A percentile compares a stretch with the other conserved stretches of the same genome.
phyloP scores from a whole-genome alignment of 805 yeast species.

The Millerozyma acaciae region DNA sequence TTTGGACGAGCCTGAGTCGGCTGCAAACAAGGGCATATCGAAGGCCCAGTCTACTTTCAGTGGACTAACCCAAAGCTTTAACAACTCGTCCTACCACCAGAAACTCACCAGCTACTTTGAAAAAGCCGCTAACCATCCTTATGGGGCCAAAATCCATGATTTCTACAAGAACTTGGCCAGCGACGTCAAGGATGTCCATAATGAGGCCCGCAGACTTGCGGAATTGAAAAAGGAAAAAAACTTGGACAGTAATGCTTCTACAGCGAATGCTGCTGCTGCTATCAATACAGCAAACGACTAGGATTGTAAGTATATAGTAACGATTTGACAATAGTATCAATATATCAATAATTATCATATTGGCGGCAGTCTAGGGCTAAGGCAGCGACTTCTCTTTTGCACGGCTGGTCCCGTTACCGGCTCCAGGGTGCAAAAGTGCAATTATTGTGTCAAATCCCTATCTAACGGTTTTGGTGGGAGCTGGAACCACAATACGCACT shows the following conservation, averaged over 20 bases:
- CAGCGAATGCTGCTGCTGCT: conserved; percentile 7
- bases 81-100: conserved; percentile 28
- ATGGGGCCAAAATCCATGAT: conserved; percentile 57
- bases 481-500: too few species aligned
- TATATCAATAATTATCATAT: too few species aligned
- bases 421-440: too few species aligned
- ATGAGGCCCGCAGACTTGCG: conserved; percentile 69
- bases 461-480: too few species aligned
- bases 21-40: conserved; percentile 28
- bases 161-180: conserved; percentile 55
- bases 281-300: conserved; percentile 7
- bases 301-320: too few species aligned
- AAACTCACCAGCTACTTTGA: conserved; percentile 45
- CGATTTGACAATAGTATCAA: neutral
- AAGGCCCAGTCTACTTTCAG: conserved; percentile 41
- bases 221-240: conserved; percentile 45
- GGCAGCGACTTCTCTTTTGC: too few species aligned
- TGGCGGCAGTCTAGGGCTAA: too few species aligned
- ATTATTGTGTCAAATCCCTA: too few species aligned
- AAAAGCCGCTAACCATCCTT: conserved; percentile 40
- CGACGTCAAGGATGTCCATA: conserved; percentile 63
- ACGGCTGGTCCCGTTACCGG: too few species aligned
- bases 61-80: conserved; percentile 29
- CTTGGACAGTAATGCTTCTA: conserved; percentile 4
- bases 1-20: conserved; percentile 49